phyloP scores from a whole-genome alignment of 108 stramenopile species.

The Cyclotella cryptica region DNA sequence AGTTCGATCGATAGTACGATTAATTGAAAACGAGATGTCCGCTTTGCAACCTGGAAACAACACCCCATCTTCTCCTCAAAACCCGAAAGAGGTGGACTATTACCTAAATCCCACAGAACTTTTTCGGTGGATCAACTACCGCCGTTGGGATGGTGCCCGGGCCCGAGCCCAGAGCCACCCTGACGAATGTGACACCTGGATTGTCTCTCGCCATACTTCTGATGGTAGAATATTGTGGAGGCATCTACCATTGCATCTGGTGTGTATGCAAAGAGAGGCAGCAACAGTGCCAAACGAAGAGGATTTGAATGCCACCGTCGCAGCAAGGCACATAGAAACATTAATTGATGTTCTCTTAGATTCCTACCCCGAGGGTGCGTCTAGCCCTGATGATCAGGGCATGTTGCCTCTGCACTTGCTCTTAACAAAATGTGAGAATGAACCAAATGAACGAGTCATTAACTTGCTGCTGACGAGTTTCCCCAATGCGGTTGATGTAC shows the following conservation, averaged over 20 bases:
- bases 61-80: slow-evolving; percentile 15
- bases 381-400: slow-evolving; percentile 58
- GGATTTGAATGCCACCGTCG: slow-evolving; percentile 33
- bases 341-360: slow-evolving; percentile 55
- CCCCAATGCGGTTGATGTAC: slow-evolving; percentile 53
- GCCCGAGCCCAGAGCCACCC: slow-evolving; percentile 53
- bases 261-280: slow-evolving; percentile 60
- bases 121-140: slow-evolving; percentile 72
- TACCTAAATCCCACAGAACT: slow-evolving; percentile 68
- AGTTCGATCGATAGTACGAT: neutral
- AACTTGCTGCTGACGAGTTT: slow-evolving; percentile 52
- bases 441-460: slow-evolving; percentile 53
- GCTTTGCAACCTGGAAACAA: neutral
- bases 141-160: slow-evolving; percentile 67
- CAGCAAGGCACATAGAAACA: slow-evolving; percentile 49
- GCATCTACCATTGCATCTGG: slow-evolving; percentile 53
- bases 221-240: slow-evolving; percentile 55
- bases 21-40: neutral
- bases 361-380: slow-evolving; percentile 54
- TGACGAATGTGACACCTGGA: slow-evolving; percentile 56
- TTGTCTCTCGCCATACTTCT: slow-evolving; percentile 45
- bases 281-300: slow-evolving; percentile 31
- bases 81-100: slow-evolving; percentile 59
- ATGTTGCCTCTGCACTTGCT: slow-evolving; percentile 57
- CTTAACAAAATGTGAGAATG: slow-evolving; percentile 47